These are phyloP conservation scores for Halenospora varia DNA, from an alignment of 495 filamentous ascomycete species.

Conservation along the genomic window DNA sequence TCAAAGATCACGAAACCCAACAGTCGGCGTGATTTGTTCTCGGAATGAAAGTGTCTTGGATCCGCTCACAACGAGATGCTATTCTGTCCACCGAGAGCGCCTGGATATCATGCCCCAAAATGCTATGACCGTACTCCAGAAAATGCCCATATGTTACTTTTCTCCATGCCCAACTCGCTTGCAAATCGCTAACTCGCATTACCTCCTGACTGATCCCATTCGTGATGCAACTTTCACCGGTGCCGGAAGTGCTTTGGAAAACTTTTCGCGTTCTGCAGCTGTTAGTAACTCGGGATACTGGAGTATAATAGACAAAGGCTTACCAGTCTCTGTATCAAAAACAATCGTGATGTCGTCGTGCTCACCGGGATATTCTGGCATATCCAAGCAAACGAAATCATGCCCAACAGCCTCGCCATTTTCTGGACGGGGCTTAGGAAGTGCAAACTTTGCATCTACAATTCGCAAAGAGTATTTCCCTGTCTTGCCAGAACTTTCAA, in stretches of 20 bases:
- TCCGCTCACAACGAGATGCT: background rate
- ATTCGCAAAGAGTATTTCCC: conserved; percentile 68
- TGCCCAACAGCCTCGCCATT: conserved; percentile 38
- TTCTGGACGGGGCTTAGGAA: conserved; percentile 46
- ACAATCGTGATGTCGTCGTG: conserved; percentile 84
- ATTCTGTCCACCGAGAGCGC: background rate
- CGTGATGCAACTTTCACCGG: conserved; percentile 22
- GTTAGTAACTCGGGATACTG: conserved; percentile 8
- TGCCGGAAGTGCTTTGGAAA: conserved; percentile 23
- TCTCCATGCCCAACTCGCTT: conserved; percentile 1
- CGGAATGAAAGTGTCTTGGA: background rate
- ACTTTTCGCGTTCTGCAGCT: conserved; percentile 16
- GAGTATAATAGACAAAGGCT: conserved; percentile 30
- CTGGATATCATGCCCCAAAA: background rate
- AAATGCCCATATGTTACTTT: conserved; percentile 17
- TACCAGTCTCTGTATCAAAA: conserved; percentile 77
- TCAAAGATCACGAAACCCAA: background rate
- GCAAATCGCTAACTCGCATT: background rate
- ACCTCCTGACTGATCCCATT: conserved; percentile 20
- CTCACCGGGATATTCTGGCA: conserved; percentile 82
- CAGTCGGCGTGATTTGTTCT: background rate
- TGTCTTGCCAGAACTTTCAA: conserved; percentile 64
- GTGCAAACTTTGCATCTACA: conserved; percentile 84
- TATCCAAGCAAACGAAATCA: conserved; percentile 75
- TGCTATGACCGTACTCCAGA: background rate